A percentile compares a stretch with the other conserved stretches of the same genome.
Evolutionary conservation across 352 stramenopile genomes (phyloP).

Genomic region (Phytophthora multivora): DNA sequence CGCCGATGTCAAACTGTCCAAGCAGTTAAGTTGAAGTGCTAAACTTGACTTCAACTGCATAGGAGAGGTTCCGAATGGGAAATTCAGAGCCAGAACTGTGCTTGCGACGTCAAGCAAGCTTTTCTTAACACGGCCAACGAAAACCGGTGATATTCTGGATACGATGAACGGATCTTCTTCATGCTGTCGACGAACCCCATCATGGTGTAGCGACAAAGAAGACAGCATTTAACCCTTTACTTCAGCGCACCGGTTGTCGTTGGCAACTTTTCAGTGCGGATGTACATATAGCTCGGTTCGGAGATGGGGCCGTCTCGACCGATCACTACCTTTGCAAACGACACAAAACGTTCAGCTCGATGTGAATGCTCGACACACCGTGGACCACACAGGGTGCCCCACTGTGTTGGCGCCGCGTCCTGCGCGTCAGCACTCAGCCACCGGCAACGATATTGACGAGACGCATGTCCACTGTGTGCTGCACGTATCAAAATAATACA

Average conservation of each 20-base stretch:
- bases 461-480: too few relatives aligned
- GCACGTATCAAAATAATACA: too few relatives aligned
- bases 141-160: not conserved
- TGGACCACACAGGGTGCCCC: not conserved
- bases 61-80: not conserved
- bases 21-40: not conserved
- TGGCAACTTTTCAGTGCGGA: too few relatives aligned
- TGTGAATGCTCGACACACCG: constrained; percentile 12
- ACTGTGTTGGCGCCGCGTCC: constrained; percentile 19
- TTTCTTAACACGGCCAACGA: not conserved
- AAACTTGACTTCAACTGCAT: not conserved
- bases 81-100: not conserved
- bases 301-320: constrained; percentile 11
- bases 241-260: too few relatives aligned
- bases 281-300: not conserved
- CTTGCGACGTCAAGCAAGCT: too few relatives aligned
- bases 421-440: constrained; percentile 12
- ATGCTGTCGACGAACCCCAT: not conserved
- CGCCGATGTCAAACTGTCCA: not conserved
- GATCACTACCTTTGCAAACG: constrained; percentile 14
- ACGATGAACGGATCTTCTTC: not conserved
- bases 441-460: not conserved
- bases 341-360: not conserved
- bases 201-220: not conserved
- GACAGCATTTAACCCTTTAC: too few relatives aligned